Evolutionary conservation across 73 alveolate species (phyloP).

Genomic region (Paramecium biaurelia): DNA sequence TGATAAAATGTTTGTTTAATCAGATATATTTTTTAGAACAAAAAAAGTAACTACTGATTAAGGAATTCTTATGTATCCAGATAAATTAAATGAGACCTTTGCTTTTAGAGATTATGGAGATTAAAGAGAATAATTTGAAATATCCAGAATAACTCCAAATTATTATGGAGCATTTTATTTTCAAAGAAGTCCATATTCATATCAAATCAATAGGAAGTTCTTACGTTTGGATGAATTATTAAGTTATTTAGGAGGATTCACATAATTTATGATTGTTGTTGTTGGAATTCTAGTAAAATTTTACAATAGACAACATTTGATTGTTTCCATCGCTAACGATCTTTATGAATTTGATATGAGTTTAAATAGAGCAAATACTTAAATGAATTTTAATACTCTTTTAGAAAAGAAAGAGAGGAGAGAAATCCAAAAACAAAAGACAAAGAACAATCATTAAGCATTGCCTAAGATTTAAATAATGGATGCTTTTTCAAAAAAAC

Average conservation of each 20-base stretch:
- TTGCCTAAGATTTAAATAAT: not conserved
- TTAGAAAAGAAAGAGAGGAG: not conserved
- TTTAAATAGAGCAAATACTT: not conserved
- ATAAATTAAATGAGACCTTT: not conserved
- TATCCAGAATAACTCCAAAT: not conserved
- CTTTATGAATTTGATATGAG: slow-evolving; percentile 9
- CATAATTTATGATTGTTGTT: slow-evolving; percentile 30
- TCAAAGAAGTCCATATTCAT: slow-evolving; percentile 50
- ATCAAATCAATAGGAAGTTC: not conserved
- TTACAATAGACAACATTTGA: not conserved
- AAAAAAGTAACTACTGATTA: slow-evolving; percentile 21
- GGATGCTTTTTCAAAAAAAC: not conserved
- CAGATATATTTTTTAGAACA: slow-evolving; percentile 52
- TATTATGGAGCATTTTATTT: slow-evolving; percentile 39
- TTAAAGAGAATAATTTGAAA: slow-evolving; percentile 27
- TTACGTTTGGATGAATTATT: slow-evolving; percentile 26
- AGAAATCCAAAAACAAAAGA: not conserved
- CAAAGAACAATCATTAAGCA: no score
- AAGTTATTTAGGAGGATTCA: slow-evolving; percentile 51
- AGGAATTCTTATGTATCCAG: slow-evolving; percentile 8
- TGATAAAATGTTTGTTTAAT: slow-evolving; percentile 44
- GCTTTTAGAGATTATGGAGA: slow-evolving; percentile 28
- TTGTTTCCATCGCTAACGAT: not conserved
- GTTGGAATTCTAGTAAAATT: slow-evolving; percentile 2
- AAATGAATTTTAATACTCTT: not conserved